Evolutionary conservation across 2,329 filamentous ascomycete species (phyloP), one percentile per base, ranked within the genome.

Genomic region (Epichloe uncinata): DNA sequence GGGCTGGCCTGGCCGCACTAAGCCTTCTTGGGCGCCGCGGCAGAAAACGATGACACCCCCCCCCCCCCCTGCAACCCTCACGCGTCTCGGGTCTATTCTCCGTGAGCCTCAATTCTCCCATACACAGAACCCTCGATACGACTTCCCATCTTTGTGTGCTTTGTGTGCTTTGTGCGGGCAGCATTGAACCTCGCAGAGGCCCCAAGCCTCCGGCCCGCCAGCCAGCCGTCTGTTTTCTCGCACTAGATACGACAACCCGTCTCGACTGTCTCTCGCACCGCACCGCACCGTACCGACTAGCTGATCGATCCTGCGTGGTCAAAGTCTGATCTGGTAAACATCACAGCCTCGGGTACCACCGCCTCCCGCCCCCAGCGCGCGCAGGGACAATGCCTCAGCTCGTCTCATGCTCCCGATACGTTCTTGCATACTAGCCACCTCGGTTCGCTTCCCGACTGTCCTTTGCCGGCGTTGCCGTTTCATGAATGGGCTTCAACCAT

Each of bases 401-500:
- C 15, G 33, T 30, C 45, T 42, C 45, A 50, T 51, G 47, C 33
- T 45, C 30, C 48, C 52, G 49, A 54, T 41, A 37, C 50, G 30
- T 36, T 12, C 37, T 47, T 35, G n/a, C 37, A 42, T 18, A 34
- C 30, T 38, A 46, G 34, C 38, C 15, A 37, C 33, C 26, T 13
- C 34, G 20, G 30, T 42, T 48, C 42, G 16, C 47, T 40, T 12
- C 30, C 30, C 13, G 43, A 44, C 44, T 40, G 15, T 37, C 18
- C 16, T 26, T 20, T 30, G 41, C 42, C 51, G 50, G 44, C 49
- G 43, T 47, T 48, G 48, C 50, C 55, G 49, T 60, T 60, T 57
- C 57, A 65, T 67, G 63, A 62, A 57, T 58, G 56, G 57, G 61
- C 61, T 56, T 55, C 61, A 62, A 66, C 63, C 64, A 78, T 78